A percentile compares a stretch with the other conserved stretches of the same genome.
Evolutionary conservation across 495 filamentous ascomycete genomes (phyloP).

Genomic region (Neurospora sp.): DNA sequence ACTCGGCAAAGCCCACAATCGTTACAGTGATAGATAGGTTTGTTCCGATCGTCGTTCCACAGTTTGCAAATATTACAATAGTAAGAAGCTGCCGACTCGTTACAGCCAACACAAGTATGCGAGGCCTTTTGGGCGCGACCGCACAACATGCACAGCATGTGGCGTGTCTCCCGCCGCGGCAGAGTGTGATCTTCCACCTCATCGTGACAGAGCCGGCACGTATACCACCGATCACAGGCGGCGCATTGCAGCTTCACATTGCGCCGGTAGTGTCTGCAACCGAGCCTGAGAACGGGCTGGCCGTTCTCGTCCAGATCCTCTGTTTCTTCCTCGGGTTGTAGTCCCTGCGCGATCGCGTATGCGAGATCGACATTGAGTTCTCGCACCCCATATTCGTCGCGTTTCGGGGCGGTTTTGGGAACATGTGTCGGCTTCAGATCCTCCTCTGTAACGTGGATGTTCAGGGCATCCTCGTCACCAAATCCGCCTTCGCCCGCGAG

Average conservation of each 20-base stretch:
- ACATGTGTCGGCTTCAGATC: conserved; percentile 67
- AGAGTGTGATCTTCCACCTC: conserved; percentile 73
- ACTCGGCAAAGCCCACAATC: conserved; percentile 95
- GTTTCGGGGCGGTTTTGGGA: conserved; percentile 14
- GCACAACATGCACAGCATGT: conserved; percentile 99
- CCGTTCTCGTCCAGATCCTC: conserved; percentile 38
- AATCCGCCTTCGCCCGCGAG: conserved; percentile 17
- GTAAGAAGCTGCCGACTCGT: conserved; percentile 72
- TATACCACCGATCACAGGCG: conserved; percentile 83
- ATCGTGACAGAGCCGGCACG: conserved; percentile 93
- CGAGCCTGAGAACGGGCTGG: conserved; percentile 38
- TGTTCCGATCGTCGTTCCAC: conserved; percentile 88
- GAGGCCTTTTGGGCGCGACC: conserved; percentile 72
- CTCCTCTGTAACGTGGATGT: conserved; percentile 33
- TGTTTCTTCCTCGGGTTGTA: conserved; percentile 18
- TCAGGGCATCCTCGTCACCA: conserved; percentile 50
- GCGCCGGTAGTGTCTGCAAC: conserved; percentile 87
- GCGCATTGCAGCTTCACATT: conserved; percentile 94
- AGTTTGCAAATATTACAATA: conserved; percentile 93
- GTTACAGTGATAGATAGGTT: conserved; percentile 91
- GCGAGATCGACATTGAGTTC: conserved; percentile 9
- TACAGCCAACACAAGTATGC: conserved; percentile 67
- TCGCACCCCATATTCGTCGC: conserved; percentile 7
- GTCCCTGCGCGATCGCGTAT: neutral
- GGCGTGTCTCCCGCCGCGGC: conserved; percentile 69